phyloP scores from a whole-genome alignment of 192 early-diverging fungal genomes.

The Endogone sp. region DNA sequence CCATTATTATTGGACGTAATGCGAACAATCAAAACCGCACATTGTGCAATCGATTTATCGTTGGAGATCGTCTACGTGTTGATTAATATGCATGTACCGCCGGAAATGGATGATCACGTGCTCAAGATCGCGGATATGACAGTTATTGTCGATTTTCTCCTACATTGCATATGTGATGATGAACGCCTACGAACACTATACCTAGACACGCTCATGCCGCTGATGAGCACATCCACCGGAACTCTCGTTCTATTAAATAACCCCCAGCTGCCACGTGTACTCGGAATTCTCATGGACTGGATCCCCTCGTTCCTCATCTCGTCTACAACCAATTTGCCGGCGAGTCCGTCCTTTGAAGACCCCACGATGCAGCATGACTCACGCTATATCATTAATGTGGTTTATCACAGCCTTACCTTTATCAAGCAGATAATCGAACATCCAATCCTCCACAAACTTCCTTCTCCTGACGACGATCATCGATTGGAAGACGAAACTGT shows the following conservation, averaged over 20 bases:
- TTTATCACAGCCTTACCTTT: background rate
- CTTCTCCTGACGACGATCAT: background rate
- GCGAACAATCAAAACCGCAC: background rate
- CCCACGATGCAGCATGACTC: background rate
- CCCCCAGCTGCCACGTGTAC: background rate
- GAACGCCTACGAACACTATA: background rate
- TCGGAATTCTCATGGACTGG: background rate
- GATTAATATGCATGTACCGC: background rate
- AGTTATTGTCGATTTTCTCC: background rate
- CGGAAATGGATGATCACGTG: background rate
- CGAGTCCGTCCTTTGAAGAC: background rate
- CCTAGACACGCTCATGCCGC: background rate
- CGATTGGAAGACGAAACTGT: background rate
- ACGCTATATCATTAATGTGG: background rate
- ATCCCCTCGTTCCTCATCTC: background rate
- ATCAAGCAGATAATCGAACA: background rate
- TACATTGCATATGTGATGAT: background rate
- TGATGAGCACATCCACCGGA: background rate
- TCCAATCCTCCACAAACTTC: background rate
- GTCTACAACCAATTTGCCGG: background rate
- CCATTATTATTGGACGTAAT: conserved; percentile 8
- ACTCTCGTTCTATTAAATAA: background rate
- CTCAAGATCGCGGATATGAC: background rate
- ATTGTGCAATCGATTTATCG: conserved; percentile 12
- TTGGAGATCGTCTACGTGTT: conserved; percentile 11